Base-by-base conservation (phyloP, 192 early-diverging fungal genomes). In the Gorgonomyces haynaldii region DNA sequence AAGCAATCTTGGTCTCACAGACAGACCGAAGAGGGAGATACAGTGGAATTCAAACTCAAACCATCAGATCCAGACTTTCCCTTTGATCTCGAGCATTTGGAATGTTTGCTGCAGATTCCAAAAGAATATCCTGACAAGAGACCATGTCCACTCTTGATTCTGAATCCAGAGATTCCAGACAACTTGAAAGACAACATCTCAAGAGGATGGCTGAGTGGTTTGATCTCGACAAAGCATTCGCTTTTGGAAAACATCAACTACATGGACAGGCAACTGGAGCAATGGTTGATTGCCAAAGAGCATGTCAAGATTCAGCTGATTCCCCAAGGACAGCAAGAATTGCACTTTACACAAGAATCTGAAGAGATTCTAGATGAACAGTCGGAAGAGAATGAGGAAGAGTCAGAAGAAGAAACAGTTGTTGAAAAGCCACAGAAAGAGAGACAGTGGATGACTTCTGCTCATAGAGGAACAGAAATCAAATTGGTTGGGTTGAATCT, bases 31-130 rank as follows among this genome's bases (percentile, higher is more conserved):
- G n/a, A n/a, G n/a, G n/a, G n/a, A n/a, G n/a, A n/a, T n/a, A n/a
- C 17, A 20, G 15, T 46, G 4, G 28, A 46, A 30, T 34, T 46
- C 23, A 7, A 17, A 21, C 25, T 46, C 17, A 16, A 34, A 16
- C 45, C 45, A 1, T 30, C 45, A 0, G 84, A 88, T 36, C 86
- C 86, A 17, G 86, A 89, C 45, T 89, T 89, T 43, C 83, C 86
- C 10, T 89, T 68, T 43, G 85, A 87, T 36, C 60, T 89, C 31
- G 57, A 70, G 23, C 52, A 60, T n/a, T 56, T 89, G 17, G 55
- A 72, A 29, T 24, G 86, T 25, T 70, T 69, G n/a, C 55, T 87
- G 13, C 43, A 53, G 7, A 58, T 89, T 1, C 85, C 86, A 0
- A 43, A 42, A 4, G 34, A 39, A 19, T 83, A 84, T 32, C 80